Conservation (phyloP, 768 basidiomycete genomes). For the Boletus coccyginus region DNA sequence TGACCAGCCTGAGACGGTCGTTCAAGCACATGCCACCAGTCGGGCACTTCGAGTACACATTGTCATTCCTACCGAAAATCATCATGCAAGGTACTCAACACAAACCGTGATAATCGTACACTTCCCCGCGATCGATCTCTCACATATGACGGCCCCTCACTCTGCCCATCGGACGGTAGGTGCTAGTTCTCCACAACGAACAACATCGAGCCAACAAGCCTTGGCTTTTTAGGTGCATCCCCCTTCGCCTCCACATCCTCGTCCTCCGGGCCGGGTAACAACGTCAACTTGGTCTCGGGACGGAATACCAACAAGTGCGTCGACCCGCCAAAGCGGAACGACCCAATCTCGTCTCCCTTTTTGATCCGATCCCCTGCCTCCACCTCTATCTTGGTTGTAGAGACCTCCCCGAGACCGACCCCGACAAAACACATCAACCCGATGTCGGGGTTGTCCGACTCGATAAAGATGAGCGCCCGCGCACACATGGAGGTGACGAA, state of each 20-base stretch:
- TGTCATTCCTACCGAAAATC: too few species aligned
- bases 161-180: too few species aligned
- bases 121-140: too few species aligned
- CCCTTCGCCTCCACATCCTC: too few species aligned
- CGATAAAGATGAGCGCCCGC: conserved; percentile 56
- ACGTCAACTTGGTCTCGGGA: conserved; percentile 23
- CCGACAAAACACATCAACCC: conserved; percentile 59
- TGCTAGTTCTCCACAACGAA: conserved; percentile 9
- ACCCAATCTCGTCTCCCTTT: conserved; percentile 57
- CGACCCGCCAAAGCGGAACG: conserved; percentile 65
- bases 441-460: conserved; percentile 50
- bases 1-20: too few species aligned
- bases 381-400: conserved; percentile 54
- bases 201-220: conserved; percentile 7
- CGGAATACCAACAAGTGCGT: conserved; percentile 47
- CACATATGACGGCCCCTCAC: too few species aligned
- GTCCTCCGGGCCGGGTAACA: conserved; percentile 6
- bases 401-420: conserved; percentile 62
- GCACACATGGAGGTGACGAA: conserved; percentile 49
- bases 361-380: conserved; percentile 41
- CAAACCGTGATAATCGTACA: too few species aligned
- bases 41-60: too few species aligned
- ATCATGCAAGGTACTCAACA: too few species aligned
- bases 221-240: not conserved
- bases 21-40: too few species aligned